Conservation (phyloP, 2,329 filamentous ascomycete genomes). For the Laburnicola sp. region DNA sequence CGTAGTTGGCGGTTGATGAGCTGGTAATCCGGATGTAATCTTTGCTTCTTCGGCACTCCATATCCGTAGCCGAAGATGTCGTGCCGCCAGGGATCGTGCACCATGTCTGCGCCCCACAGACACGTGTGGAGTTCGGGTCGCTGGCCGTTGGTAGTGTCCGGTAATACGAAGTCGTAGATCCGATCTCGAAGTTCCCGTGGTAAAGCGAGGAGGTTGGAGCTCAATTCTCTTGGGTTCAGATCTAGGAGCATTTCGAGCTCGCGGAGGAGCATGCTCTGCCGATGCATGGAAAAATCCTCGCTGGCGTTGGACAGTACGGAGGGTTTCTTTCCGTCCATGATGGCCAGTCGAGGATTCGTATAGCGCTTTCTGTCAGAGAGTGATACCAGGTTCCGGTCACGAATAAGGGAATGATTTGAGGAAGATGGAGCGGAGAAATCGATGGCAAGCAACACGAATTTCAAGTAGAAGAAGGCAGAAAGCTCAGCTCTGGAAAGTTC, state of each 20-base stretch:
- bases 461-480: neutral
- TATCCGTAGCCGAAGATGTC: conserved; percentile 37
- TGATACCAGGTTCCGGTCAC: neutral
- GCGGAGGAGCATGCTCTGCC: conserved; percentile 39
- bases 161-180: conserved; percentile 34
- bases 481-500: neutral
- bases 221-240: conserved; percentile 38
- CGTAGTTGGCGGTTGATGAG: conserved; percentile 39
- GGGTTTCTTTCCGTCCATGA: conserved; percentile 25
- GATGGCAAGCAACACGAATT: neutral
- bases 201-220: conserved; percentile 36
- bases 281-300: conserved; percentile 33
- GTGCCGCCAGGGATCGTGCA: conserved; percentile 40
- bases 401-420: too few relatives aligned
- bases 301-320: conserved; percentile 30
- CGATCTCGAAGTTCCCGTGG: conserved; percentile 33
- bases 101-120: conserved; percentile 42
- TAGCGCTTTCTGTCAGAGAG: neutral
- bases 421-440: too few relatives aligned
- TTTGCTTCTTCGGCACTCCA: conserved; percentile 24
- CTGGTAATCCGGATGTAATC: conserved; percentile 29
- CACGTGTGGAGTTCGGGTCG: conserved; percentile 41
- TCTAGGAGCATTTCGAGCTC: conserved; percentile 41
- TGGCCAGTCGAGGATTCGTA: neutral
- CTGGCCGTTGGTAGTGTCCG: conserved; percentile 10